phyloP scores from a whole-genome alignment of 768 basidiomycete genomes.

The Russula abietina region DNA sequence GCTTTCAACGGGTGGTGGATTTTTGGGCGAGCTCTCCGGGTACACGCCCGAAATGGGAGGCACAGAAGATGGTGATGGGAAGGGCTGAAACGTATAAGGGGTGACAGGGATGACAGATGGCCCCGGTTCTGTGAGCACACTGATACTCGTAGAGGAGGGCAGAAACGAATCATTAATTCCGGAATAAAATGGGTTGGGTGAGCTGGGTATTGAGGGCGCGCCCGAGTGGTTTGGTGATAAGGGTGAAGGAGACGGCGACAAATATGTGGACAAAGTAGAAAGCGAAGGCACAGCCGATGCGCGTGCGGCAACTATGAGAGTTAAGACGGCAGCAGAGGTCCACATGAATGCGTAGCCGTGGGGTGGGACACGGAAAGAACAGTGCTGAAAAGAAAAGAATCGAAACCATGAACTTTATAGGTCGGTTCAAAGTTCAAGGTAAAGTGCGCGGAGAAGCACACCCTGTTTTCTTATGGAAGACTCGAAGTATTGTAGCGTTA shows the following conservation, averaged over 20 bases:
- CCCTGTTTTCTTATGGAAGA: not conserved
- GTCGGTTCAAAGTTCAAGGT: not conserved
- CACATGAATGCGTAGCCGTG: not conserved
- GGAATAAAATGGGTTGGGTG: not conserved
- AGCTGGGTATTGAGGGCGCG: not conserved
- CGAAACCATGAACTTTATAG: not conserved
- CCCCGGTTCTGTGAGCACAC: conserved; percentile 2
- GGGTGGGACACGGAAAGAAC: not conserved
- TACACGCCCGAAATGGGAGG: conserved; percentile 47
- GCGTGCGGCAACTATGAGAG: conserved; percentile 3
- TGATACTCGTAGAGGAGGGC: not conserved
- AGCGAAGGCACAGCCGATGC: conserved; percentile 7
- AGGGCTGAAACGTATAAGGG: conserved; percentile 12
- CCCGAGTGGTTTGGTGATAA: not conserved
- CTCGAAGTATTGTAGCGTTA: too few relatives aligned
- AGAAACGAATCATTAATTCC: not conserved
- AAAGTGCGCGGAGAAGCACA: not conserved
- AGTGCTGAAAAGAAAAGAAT: not conserved
- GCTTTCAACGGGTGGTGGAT: conserved; percentile 49
- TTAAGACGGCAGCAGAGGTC: not conserved
- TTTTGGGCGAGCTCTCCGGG: conserved; percentile 47
- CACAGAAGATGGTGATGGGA: conserved; percentile 37
- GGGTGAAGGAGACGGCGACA: not conserved
- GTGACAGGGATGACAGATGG: conserved; percentile 12
- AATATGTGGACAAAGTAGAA: not conserved